Base-by-base conservation (phyloP, 805 yeast species). In the Maudiozyma saulgeensis region DNA sequence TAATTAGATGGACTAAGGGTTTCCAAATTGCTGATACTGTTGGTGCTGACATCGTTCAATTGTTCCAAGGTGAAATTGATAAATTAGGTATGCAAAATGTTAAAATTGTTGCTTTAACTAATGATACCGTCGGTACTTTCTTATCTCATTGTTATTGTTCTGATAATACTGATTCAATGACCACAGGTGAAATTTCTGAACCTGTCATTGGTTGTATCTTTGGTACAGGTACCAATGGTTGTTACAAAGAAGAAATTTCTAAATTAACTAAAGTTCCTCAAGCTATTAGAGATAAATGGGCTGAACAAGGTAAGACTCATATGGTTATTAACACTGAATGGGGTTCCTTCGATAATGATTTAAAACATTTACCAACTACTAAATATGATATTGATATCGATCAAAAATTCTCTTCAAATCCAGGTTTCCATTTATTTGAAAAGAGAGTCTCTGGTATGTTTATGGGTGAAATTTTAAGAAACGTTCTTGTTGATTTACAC, bases 191-290 rank as follows among this genome's bases (percentile, higher is more conserved):
- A 46, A 81, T 80, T 52, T 80, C 91, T 43, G 82, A 80, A 50
- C 87, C 97, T 12, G 76, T 84, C 4, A 74, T 90, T 56, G 98
- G 98, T 43, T 82, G 91, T 53, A 93, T 91, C 55, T 87, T 90
- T 62, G 98, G 99, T 55, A 91, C 99, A 1, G 99, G 99, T 63
- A 91, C 98, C 28, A 91, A 91, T 67, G 97, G 97, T 53, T 96
- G 97, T 15, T 91, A 93, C 69, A 75, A 79, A 62, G 99, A 91
- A 68, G 76, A 79, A 50, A 66, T 88, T 45, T 80, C 78, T 38
- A 77, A 82, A 47, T 85, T 93, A 55, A 77, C 77, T 48, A 91
- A 93, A 68, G 73, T 89, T 54, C 79, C 80, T 25, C 73, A 75
- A 2, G 68, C 72, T 37, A 50, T 67, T 16, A 66, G 68, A 41